phyloP scores from a whole-genome alignment of 2,329 filamentous ascomycete genomes.

The Diaporthe destruens region DNA sequence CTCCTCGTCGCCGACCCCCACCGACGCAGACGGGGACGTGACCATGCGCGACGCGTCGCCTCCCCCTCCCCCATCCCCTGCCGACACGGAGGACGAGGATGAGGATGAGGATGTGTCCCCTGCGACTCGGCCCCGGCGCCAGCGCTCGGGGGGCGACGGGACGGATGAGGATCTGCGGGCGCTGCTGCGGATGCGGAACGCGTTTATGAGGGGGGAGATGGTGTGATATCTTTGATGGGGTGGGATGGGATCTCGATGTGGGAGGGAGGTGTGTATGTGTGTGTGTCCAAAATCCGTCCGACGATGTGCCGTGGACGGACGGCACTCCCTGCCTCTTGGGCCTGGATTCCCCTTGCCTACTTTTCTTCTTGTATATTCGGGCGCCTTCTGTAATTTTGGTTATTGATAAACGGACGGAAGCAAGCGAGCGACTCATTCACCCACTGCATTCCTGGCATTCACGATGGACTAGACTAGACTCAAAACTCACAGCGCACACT shows the following conservation, averaged over 20 bases:
- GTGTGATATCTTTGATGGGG: not conserved
- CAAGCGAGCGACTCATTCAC: not conserved
- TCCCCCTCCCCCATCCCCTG: no score
- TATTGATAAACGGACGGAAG: not conserved
- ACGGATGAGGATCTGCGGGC: slow-evolving; percentile 11
- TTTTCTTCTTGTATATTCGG: not conserved
- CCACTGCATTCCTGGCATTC: not conserved
- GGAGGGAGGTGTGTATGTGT: no score
- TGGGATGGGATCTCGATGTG: no score
- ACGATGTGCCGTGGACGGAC: no score
- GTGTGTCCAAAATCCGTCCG: no score
- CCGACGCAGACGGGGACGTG: slow-evolving; percentile 22
- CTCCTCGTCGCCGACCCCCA: not conserved
- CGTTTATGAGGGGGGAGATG: slow-evolving; percentile 38
- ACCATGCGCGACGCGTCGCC: not conserved
- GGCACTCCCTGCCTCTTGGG: not conserved
- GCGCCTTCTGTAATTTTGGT: not conserved
- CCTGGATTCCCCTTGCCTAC: no score
- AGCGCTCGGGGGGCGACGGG: not conserved
- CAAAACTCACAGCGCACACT: not conserved
- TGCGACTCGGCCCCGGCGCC: not conserved
- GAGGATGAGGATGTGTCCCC: not conserved
- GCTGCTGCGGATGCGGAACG: slow-evolving; percentile 35
- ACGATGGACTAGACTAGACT: not conserved
- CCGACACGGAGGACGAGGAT: not conserved